Percentiles rank a stretch among this genome's conserved stretches.
Conservation (phyloP, 768 basidiomycete species). For the Mycena vitilis region DNA sequence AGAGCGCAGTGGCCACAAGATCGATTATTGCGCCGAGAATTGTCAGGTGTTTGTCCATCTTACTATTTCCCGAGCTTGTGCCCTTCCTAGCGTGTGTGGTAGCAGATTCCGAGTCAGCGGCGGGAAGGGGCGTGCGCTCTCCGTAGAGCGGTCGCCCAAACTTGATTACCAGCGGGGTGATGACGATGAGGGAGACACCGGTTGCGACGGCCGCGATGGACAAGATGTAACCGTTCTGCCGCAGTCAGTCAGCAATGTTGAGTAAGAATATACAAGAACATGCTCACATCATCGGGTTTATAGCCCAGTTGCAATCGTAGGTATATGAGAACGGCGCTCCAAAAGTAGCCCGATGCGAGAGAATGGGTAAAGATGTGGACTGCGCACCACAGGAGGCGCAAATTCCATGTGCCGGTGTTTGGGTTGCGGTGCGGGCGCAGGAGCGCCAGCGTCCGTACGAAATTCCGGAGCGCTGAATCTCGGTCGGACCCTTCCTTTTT, state of each 20-base stretch:
- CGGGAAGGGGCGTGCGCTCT: not conserved
- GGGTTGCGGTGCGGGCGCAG: slow-evolving; percentile 17
- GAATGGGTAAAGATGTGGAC: slow-evolving; percentile 1
- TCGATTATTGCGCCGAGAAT: slow-evolving; percentile 13
- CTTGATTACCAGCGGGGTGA: slow-evolving; percentile 9
- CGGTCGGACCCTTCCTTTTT: slow-evolving; percentile 1
- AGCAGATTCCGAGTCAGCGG: not conserved
- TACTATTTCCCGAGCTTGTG: slow-evolving; percentile 7
- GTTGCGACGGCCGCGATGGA: slow-evolving; percentile 2
- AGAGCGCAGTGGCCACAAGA: slow-evolving; percentile 6
- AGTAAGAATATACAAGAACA: not conserved
- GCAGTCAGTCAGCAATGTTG: too few species aligned
- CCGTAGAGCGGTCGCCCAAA: not conserved
- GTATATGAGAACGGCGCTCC: slow-evolving; percentile 14
- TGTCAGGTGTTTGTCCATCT: slow-evolving; percentile 18
- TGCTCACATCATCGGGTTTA: slow-evolving; percentile 10
- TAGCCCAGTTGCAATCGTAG: slow-evolving; percentile 4
- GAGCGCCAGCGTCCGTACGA: slow-evolving; percentile 2
- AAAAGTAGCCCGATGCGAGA: slow-evolving; percentile 9
- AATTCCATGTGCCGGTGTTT: slow-evolving; percentile 1
- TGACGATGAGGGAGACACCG: slow-evolving; percentile 8
- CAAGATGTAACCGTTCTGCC: slow-evolving; percentile 13
- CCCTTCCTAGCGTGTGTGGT: not conserved
- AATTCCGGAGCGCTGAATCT: not conserved
- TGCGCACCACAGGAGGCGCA: slow-evolving; percentile 17